These are phyloP conservation scores for Gyrodon lividus DNA, from an alignment of 768 basidiomycete genomes.

Conservation along the genomic window DNA sequence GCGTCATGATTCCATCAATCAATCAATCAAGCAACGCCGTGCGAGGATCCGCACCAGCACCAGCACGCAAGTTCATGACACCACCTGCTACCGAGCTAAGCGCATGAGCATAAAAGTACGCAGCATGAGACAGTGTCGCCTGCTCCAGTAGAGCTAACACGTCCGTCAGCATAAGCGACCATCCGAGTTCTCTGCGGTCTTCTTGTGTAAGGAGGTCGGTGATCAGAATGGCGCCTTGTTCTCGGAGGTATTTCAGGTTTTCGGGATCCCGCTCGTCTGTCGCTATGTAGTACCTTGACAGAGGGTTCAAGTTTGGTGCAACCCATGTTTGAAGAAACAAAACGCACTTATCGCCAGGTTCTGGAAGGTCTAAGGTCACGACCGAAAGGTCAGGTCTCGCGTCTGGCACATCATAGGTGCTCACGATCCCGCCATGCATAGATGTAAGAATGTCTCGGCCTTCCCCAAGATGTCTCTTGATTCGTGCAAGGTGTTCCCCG, in stretches of 20 bases:
- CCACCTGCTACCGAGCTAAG: conserved; percentile 42
- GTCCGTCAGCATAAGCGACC: conserved; percentile 44
- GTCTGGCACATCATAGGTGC: conserved; percentile 23
- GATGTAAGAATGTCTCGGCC: conserved; percentile 18
- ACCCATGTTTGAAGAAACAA: background rate
- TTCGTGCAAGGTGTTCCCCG: conserved; percentile 32
- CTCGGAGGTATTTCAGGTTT: conserved; percentile 31
- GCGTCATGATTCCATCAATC: background rate
- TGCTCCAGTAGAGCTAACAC: conserved; percentile 44
- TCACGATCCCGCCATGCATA: conserved; percentile 19
- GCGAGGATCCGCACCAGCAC: conserved; percentile 39
- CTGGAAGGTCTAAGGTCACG: conserved; percentile 25
- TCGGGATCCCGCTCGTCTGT: conserved; percentile 42
- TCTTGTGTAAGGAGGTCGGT: conserved; percentile 42
- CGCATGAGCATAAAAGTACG: conserved; percentile 43
- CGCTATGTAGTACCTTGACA: conserved; percentile 34
- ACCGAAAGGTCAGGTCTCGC: conserved; percentile 16
- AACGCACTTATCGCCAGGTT: conserved; percentile 22
- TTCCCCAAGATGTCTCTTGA: conserved; percentile 25
- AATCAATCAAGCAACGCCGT: conserved; percentile 39
- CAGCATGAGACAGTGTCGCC: conserved; percentile 33
- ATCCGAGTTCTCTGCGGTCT: conserved; percentile 39
- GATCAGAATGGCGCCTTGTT: conserved; percentile 40
- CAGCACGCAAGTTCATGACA: conserved; percentile 41
- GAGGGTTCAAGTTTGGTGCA: background rate